phyloP scores from a whole-genome alignment of 306 rosid species.

The Casuarina glauca region DNA sequence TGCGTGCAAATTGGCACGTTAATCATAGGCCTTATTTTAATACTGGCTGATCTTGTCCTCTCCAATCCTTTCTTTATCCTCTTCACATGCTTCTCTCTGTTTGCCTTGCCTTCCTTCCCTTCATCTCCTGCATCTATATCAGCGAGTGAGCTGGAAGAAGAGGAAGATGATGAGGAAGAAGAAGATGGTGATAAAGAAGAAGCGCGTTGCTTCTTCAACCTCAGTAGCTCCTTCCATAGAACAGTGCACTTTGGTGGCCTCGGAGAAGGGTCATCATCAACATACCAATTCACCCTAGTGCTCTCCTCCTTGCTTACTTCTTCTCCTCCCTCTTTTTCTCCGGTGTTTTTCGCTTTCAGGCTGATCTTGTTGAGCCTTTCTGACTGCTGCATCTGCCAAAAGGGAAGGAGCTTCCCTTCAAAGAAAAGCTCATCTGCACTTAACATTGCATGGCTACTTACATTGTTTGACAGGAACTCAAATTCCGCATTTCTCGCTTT shows the following conservation, averaged over 20 bases:
- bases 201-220: conserved; percentile 94
- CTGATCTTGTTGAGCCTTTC: conserved; percentile 80
- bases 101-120: conserved; percentile 54
- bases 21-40: conserved; percentile 91
- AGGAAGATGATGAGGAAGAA: conserved; percentile 85
- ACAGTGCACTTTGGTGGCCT: conserved; percentile 99
- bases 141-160: conserved; percentile 70
- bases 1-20: conserved; percentile 94
- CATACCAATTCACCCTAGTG: conserved; percentile 76
- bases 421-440: conserved; percentile 96
- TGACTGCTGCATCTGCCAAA: conserved; percentile 78
- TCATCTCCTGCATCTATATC: conserved; percentile 61
- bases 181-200: conserved; percentile 79
- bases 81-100: conserved; percentile 60
- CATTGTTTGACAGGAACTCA: conserved; percentile 79
- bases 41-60: conserved; percentile 87
- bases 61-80: conserved; percentile 85
- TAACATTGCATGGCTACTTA: conserved; percentile 52
- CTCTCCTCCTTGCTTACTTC: conserved; percentile 46
- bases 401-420: conserved; percentile 95
- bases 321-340: conserved; percentile 16
- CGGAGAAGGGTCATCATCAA: conserved; percentile 97
- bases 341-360: conserved; percentile 48
- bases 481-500: conserved; percentile 62
- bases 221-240: conserved; percentile 90